Evolutionary conservation across 768 basidiomycete species (phyloP), one percentile per base, ranked within the genome.

Genomic region (Tylopilus rubrobrunneus): DNA sequence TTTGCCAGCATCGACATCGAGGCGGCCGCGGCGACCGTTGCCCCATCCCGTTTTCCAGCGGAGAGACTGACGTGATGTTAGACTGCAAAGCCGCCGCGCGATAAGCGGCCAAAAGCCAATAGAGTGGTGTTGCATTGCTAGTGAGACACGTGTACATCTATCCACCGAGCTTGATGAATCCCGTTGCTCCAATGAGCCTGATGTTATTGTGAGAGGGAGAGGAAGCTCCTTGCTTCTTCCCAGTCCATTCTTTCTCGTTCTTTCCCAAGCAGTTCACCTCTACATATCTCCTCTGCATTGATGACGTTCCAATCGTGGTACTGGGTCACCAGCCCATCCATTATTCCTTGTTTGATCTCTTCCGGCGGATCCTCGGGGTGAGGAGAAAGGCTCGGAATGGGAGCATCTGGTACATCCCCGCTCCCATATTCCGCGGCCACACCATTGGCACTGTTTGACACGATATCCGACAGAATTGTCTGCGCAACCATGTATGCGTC

Each of bases 401-500:
- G 52, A 49, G 56, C 37, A 25, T 56, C 7, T 1, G 52, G 11
- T 12, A 39, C 27, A 5, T 28, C 53, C 45, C 17, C 11, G 21
- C 37, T 56, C 33, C 1, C 52, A 14, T 56, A 49, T 39, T 62
- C 48, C 48, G 51, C 43, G 64, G 50, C 65, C 67, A 51, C 57
- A 39, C 51, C 56, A 7, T 45, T 46, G 1, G 64, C 52, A 39
- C 10, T 45, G 25, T 21, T 7, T 1, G 51, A 49, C 27, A 70
- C 65, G 17, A 78, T 76, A 61, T 95, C 93, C 2, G 73, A 70
- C 1, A 92, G 56, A 49, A 98, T 80, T 0, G 78, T 73, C 37
- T 88, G 84, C 2, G 90, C 87, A 3, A 91, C 84, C 3, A 79
- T 77, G 65, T 93, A 92, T 21, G 95, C 90, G 65, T 97, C 81